Base-by-base conservation (phyloP, 495 filamentous ascomycete genomes). In the Aspergillus bertholletiae region DNA sequence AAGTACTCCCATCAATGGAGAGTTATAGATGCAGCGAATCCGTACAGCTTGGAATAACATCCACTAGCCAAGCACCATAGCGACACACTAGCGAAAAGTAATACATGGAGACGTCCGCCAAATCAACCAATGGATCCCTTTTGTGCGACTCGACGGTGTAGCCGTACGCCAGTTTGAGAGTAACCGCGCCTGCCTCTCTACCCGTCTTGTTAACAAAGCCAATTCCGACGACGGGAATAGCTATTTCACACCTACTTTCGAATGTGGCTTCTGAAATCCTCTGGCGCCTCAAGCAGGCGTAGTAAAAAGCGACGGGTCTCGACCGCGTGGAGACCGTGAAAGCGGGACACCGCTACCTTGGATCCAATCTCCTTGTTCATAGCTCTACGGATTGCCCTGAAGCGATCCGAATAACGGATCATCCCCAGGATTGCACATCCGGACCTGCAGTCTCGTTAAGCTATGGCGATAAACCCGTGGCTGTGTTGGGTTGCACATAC, bases 161-260 rank as follows among this genome's bases (percentile, higher is more conserved):
- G 21, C 76, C 77, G 53, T 80, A 80, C 1, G 64, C 57, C 8
- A 76, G 70, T 26, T 78, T 76, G 6, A 80, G 53, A 26, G 80
- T 74, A 11, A 78, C 56, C 1, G 70, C 62, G 7, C 73, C 78
- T 12, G 73, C 46, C 17, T 43, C 39, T 43, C 39, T 43, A 22
- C 1, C 4, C 1, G 11, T 43, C 39, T 5, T 5, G 18, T 43
- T 12, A 43, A 11, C 6, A 5, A 1, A 37, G 34, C 13, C 26
- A 4, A 4, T 28, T 37, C 2, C n/a, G n/a, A 37, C 34, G 13
- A 37, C 5, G 17, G 13, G 13, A 4, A n/a, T 15, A n/a, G 13
- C 13, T 2, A 5, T n/a, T 15, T 37, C 13, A 1, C 7, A 43
- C 39, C 3, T 43, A 43, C 39, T 43, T 43, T 12, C 39, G 39